Base-by-base conservation (phyloP, 352 stramenopile species). In the Globisporangium heterothallicum region DNA sequence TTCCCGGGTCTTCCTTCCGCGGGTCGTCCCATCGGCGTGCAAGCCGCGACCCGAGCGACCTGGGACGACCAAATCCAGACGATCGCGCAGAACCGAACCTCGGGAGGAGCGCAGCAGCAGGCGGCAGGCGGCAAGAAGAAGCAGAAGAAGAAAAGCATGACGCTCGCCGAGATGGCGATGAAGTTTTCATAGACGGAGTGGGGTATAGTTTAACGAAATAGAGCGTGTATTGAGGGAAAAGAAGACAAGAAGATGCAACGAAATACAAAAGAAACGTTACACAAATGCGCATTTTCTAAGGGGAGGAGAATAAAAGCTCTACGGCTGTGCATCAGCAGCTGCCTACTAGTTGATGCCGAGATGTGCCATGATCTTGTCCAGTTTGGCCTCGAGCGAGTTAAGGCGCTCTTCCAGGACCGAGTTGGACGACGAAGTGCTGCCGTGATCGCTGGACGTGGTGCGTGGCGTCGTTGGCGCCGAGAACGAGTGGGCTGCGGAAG, bases 341-440 rank as follows among this genome's bases (percentile, higher is more conserved):
- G 35, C 21, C 21, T 6, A 12, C 67, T 59, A 88, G 58, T 61
- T 79, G 51, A 86, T 85, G 48, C 82, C 82, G 9, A 96, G 63
- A 46, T 94, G 80, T 24, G 74, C 71, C 71, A 96, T 80, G 63
- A 96, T 91, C 65, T 94, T 94, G 74, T 96, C 81, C 30, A 96
- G 74, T 42, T 96, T 96, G 54, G 59, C 68, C 52, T 96, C 86
- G 55, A 96, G 92, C 1, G 78, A 61, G 25, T 64, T 64, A 30
- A 96, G 69, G 16, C 85, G 72, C 16, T 78, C 61, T 24, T 94
- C 82, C 36, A 90, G 41, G 5, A 50, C 60, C 4, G 36, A 45
- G 16, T 53, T 59, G 27, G 54, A 57, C 10, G 24, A 41, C 0
- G 36, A 56, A 30, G 24, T 36, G 13, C 19, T 24, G 42, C 46